Percentiles rank a stretch among this genome's conserved stretches.
Evolutionary conservation across 106 monocot genomes (phyloP).

Genomic region (Platanthera zijinensis): DNA sequence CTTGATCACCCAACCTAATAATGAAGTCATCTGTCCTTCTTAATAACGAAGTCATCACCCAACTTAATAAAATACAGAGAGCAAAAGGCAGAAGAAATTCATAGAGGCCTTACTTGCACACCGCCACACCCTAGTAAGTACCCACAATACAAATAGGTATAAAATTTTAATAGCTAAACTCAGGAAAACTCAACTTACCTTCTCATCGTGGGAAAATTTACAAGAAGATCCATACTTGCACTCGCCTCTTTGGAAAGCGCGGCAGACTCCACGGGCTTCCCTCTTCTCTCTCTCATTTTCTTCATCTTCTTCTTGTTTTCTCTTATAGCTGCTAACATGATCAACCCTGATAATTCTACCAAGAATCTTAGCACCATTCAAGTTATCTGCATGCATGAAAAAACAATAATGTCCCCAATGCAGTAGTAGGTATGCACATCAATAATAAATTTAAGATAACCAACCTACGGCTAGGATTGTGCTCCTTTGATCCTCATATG

Average conservation of each 20-base stretch:
- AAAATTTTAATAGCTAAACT: too few relatives aligned
- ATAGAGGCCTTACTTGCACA: too few relatives aligned
- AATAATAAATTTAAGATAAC: conserved; percentile 8
- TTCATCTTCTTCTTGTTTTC: conserved; percentile 78
- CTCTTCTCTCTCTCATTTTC: conserved; percentile 55
- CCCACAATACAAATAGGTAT: too few relatives aligned
- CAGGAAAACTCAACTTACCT: conserved; percentile 25
- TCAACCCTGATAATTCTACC: conserved; percentile 81
- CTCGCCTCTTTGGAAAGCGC: conserved; percentile 80
- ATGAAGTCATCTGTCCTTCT: too few relatives aligned
- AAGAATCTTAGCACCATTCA: conserved; percentile 78
- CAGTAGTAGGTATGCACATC: not conserved
- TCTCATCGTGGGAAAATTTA: conserved; percentile 84
- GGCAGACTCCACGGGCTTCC: conserved; percentile 76
- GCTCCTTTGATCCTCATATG: conserved; percentile 95
- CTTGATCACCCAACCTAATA: too few relatives aligned
- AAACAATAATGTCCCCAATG: not conserved
- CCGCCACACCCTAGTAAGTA: too few relatives aligned
- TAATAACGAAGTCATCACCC: too few relatives aligned
- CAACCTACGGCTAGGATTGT: conserved; percentile 86
- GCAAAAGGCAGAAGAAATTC: too few relatives aligned
- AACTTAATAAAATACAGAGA: too few relatives aligned
- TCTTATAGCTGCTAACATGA: conserved; percentile 85
- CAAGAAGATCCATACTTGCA: conserved; percentile 81
- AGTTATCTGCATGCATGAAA: conserved; percentile 46